Percentiles rank a stretch among this genome's conserved stretches.
phyloP scores from a whole-genome alignment of 1,284 basidiomycete species.

The Cutaneotrichosporon daszewskae region DNA sequence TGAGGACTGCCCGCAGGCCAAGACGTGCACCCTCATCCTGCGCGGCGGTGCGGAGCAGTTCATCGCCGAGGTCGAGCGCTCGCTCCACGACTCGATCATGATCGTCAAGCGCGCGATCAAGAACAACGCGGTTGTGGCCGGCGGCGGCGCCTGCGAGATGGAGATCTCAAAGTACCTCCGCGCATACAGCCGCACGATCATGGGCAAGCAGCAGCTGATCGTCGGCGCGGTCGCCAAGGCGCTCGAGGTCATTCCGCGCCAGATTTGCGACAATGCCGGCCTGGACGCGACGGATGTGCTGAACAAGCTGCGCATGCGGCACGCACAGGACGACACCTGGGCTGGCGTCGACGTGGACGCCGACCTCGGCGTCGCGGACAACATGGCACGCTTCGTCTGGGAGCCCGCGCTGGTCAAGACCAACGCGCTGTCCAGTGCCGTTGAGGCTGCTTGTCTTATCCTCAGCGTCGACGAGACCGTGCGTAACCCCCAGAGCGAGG shows the following conservation, averaged over 20 bases:
- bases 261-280: slow-evolving; percentile 98
- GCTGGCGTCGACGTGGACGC: slow-evolving; percentile 93
- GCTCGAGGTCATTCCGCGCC: slow-evolving; percentile 93
- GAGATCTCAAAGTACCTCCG: slow-evolving; percentile 90
- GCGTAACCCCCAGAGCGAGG: slow-evolving; percentile 82
- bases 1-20: slow-evolving; percentile 87
- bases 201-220: slow-evolving; percentile 93
- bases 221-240: slow-evolving; percentile 95
- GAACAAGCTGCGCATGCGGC: slow-evolving; percentile 95
- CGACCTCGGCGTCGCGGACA: slow-evolving; percentile 86
- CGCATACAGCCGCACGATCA: slow-evolving; percentile 82
- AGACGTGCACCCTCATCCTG: slow-evolving; percentile 93
- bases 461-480: slow-evolving; percentile 93
- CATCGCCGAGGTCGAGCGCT: slow-evolving; percentile 95
- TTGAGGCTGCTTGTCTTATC: slow-evolving; percentile 94
- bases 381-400: slow-evolving; percentile 98
- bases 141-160: slow-evolving; percentile 99
- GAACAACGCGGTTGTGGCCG: slow-evolving; percentile 93
- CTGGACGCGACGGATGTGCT: slow-evolving; percentile 95
- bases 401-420: slow-evolving; percentile 93
- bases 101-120: slow-evolving; percentile 96
- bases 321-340: slow-evolving; percentile 81
- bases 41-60: slow-evolving; percentile 98
- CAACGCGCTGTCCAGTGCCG: slow-evolving; percentile 89
- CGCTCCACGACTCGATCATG: slow-evolving; percentile 98